phyloP scores from a whole-genome alignment of 208 protist species.

The Trichomonas vaginalis region DNA sequence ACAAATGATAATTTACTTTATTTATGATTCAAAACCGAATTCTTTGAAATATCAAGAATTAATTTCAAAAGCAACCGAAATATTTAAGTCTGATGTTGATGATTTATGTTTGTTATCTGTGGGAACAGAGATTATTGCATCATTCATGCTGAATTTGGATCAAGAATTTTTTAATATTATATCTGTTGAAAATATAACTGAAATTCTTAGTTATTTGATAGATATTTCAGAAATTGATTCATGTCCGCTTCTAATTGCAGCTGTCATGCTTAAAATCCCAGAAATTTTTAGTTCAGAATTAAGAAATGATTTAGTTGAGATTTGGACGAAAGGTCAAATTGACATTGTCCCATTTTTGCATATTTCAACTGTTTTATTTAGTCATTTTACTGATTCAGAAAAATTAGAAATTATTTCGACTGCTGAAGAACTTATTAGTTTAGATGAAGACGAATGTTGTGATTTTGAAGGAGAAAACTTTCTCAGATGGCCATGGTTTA shows the following conservation, averaged over 20 bases:
- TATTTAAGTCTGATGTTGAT: background rate
- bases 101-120: background rate
- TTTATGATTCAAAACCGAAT: background rate
- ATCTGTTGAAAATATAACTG: background rate
- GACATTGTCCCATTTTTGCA: background rate
- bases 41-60: background rate
- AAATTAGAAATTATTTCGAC: background rate
- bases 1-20: background rate
- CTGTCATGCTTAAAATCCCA: background rate
- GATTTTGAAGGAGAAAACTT: background rate
- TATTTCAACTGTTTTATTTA: background rate
- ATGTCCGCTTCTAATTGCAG: background rate
- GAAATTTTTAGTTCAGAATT: background rate
- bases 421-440: background rate
- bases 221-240: background rate
- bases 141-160: background rate
- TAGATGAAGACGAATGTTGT: background rate
- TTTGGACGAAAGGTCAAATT: background rate
- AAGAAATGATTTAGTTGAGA: background rate
- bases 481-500: background rate
- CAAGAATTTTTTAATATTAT: background rate
- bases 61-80: background rate
- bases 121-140: background rate
- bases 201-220: background rate
- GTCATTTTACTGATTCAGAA: background rate